Percentiles rank a stretch among this genome's conserved stretches.
Evolutionary conservation across 106 monocot species (phyloP).

Genomic region (Iris macrosiphon): DNA sequence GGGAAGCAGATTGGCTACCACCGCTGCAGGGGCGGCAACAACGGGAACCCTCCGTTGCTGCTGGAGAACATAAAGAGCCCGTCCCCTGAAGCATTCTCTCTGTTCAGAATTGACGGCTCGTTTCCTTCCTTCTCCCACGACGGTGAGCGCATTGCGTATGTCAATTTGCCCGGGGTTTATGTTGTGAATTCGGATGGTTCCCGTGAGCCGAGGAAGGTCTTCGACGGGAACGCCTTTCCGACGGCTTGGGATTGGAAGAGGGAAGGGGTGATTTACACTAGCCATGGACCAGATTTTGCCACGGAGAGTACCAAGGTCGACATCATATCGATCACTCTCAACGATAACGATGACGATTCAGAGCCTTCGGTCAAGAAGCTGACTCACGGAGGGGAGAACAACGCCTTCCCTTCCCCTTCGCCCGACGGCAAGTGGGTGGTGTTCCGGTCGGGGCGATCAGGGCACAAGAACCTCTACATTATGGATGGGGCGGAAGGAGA

Average conservation of each 20-base stretch:
- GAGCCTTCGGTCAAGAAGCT: slow-evolving; percentile 61
- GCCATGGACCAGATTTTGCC: slow-evolving; percentile 61
- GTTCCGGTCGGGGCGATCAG: slow-evolving; percentile 79
- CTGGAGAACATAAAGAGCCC: slow-evolving; percentile 62
- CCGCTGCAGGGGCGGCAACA: slow-evolving; percentile 56
- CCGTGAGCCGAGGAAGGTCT: slow-evolving; percentile 27
- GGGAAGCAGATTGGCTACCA: slow-evolving; percentile 60
- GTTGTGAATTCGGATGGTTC: slow-evolving; percentile 76
- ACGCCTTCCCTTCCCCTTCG: slow-evolving; percentile 90
- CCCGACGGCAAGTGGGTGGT: slow-evolving; percentile 91
- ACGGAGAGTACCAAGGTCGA: slow-evolving; percentile 54
- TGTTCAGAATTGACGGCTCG: slow-evolving; percentile 74
- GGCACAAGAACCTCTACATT: slow-evolving; percentile 91
- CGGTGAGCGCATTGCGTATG: slow-evolving; percentile 59
- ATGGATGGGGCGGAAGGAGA: slow-evolving; percentile 80
- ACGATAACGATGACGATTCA: slow-evolving; percentile 16
- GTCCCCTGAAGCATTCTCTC: slow-evolving; percentile 25
- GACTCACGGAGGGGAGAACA: slow-evolving; percentile 63
- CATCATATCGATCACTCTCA: slow-evolving; percentile 50
- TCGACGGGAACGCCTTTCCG: slow-evolving; percentile 50
- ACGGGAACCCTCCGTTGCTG: slow-evolving; percentile 30
- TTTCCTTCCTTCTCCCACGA: slow-evolving; percentile 90
- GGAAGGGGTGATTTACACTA: slow-evolving; percentile 78
- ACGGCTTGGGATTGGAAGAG: slow-evolving; percentile 98
- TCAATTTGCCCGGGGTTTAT: slow-evolving; percentile 56